Evolutionary conservation across 2,329 filamentous ascomycete genomes (phyloP), one percentile per base, ranked within the genome.

Genomic region (Pezicula neosporulosa): DNA sequence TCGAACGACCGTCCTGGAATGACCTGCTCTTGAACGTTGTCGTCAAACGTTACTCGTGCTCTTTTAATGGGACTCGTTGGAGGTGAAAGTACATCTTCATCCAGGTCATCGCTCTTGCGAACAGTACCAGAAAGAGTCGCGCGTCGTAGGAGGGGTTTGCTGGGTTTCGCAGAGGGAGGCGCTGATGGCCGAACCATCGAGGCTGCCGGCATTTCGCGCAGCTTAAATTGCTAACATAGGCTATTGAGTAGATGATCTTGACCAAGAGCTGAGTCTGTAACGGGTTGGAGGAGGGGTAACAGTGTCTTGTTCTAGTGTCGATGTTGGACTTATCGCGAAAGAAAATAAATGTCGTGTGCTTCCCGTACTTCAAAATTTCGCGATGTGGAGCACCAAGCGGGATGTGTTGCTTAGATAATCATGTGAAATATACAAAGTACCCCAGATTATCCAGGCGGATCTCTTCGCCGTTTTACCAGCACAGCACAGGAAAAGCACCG

Each of bases 21-120:
- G 35, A 24, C 44, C 28, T 53, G 44, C 33, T 50, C 48, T 28
- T 54, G 35, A n/a, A 56, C 27, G n/a, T 59, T 54, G 3, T 61
- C 59, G 44, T 66, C 65, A 48, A 68, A 68, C 3, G 60, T 61
- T 10, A 67, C 64, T 47, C 61, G 57, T 7, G 59, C 55, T 47
- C 55, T 58, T 53, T 67, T 67, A 19, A 44, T 59, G 6, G 62
- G 60, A 54, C 57, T 65, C 9, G 55, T 24, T 9, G 62, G 57
- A 7, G 50, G 44, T 19, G 59, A 57, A 9, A 60, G 38, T 4
- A 60, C n/a, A 38, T 65, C 59, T 9, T 50, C 44, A 36, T 62
- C 62, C 10, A 66, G 49, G 18, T 65, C 63, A 27, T 60, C 58
- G 28, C 50, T 44, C 49, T 65, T 66, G 27, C 63, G 57, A 33